Evolutionary conservation across 2,329 filamentous ascomycete species (phyloP).

Genomic region (Cadophora luteo-olivacea): DNA sequence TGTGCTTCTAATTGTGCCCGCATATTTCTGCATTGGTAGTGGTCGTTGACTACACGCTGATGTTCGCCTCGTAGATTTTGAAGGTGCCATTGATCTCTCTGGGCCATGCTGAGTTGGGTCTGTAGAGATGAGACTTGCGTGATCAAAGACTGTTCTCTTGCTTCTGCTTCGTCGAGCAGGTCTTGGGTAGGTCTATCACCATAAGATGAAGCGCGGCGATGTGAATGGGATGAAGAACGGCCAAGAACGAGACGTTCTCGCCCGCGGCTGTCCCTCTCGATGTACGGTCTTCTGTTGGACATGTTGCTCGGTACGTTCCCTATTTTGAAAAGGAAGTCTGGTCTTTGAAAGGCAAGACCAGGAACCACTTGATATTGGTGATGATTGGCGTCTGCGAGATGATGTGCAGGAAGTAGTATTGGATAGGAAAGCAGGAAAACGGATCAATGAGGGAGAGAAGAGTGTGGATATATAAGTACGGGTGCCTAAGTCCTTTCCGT

Average conservation of each 20-base stretch:
- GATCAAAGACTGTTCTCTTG: slow-evolving; percentile 27
- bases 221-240: slow-evolving; percentile 18
- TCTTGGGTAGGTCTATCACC: slow-evolving; percentile 24
- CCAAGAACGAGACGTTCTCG: slow-evolving; percentile 32
- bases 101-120: slow-evolving; percentile 30
- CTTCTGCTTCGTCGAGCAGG: slow-evolving; percentile 34
- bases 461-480: slow-evolving; percentile 25
- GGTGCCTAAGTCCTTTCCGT: slow-evolving; percentile 27
- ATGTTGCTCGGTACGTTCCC: slow-evolving; percentile 34
- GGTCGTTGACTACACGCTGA: slow-evolving; percentile 29
- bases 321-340: slow-evolving; percentile 27
- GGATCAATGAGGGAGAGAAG: slow-evolving; percentile 30
- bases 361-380: slow-evolving; percentile 3
- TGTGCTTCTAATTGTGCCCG: slow-evolving; percentile 29
- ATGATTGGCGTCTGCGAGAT: slow-evolving; percentile 24
- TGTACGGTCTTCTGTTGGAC: slow-evolving; percentile 27
- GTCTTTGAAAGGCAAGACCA: slow-evolving; percentile 25
- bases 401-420: slow-evolving; percentile 29
- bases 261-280: slow-evolving; percentile 35
- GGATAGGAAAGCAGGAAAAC: slow-evolving; percentile 28
- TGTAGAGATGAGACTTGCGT: slow-evolving; percentile 30
- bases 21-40: slow-evolving; percentile 32
- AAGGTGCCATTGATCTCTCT: slow-evolving; percentile 32
- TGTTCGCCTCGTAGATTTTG: slow-evolving; percentile 29
- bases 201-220: slow-evolving; percentile 21